phyloP scores from a whole-genome alignment of 1,284 basidiomycete species.

The Leccinum fuscescens region DNA sequence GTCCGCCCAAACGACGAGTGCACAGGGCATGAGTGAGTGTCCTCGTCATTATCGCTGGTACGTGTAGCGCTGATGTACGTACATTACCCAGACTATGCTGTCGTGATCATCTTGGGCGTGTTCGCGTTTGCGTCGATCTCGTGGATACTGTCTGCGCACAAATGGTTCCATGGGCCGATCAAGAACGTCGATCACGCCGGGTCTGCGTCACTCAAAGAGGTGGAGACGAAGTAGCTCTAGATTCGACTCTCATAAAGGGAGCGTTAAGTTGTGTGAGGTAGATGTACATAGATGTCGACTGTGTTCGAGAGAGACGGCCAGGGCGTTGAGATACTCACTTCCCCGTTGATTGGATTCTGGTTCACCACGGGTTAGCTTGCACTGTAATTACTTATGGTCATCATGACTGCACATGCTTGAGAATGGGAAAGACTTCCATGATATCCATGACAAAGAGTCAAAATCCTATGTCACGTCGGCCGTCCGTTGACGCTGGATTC shows the following conservation, averaged over 20 bases:
- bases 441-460: not conserved
- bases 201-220: not conserved
- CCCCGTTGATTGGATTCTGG: not conserved
- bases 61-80: slow-evolving; percentile 3
- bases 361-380: not conserved
- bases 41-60: not conserved
- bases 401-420: not conserved
- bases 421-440: not conserved
- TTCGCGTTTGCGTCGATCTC: slow-evolving; percentile 62
- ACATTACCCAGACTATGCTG: slow-evolving; percentile 52
- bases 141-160: slow-evolving; percentile 64
- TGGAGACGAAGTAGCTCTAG: slow-evolving; percentile 3
- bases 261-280: not conserved
- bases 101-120: slow-evolving; percentile 63
- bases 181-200: slow-evolving; percentile 42
- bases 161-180: slow-evolving; percentile 71
- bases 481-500: slow-evolving; percentile 28
- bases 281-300: not conserved
- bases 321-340: not conserved
- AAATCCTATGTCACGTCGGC: slow-evolving; percentile 20
- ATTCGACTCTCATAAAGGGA: not conserved
- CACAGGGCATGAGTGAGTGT: slow-evolving; percentile 55
- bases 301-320: not conserved
- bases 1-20: slow-evolving; percentile 36
- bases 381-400: not conserved